Conservation (phyloP, 2,329 filamentous ascomycete genomes). For the Fusarium xylarioides region DNA sequence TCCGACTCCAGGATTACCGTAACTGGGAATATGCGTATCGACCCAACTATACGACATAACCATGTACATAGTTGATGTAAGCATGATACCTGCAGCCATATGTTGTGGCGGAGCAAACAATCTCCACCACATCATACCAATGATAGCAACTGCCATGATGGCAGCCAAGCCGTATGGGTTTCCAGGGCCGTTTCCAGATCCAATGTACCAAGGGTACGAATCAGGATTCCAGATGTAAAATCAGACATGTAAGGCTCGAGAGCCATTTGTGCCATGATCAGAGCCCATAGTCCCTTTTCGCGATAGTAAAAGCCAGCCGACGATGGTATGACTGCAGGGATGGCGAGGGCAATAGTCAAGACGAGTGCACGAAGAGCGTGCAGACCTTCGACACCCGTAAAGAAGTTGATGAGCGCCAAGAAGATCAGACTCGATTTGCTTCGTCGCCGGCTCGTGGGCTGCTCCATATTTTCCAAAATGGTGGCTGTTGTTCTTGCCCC, state of each 20-base stretch:
- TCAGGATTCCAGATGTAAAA: constrained; percentile 21
- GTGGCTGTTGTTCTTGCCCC: background rate
- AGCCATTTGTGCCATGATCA: constrained; percentile 35
- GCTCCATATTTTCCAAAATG: constrained; percentile 3
- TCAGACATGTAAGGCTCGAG: constrained; percentile 34
- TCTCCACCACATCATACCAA: constrained; percentile 35
- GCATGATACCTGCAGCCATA: constrained; percentile 31
- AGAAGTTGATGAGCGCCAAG: constrained; percentile 4
- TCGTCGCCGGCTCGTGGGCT: constrained; percentile 2
- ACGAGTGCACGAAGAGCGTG: constrained; percentile 3
- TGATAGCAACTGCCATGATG: constrained; percentile 26
- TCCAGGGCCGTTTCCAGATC: constrained; percentile 7
- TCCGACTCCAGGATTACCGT: constrained; percentile 22
- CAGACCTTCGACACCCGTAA: constrained; percentile 1
- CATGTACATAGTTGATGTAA: constrained; percentile 32
- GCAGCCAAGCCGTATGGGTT: constrained; percentile 28
- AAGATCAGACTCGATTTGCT: constrained; percentile 8
- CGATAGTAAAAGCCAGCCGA: constrained; percentile 33
- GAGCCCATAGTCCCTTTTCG: constrained; percentile 32
- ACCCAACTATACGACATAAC: constrained; percentile 35
- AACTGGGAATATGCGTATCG: constrained; percentile 26
- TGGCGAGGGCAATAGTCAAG: constrained; percentile 5
- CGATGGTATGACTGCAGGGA: constrained; percentile 2
- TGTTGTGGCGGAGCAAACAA: constrained; percentile 29
- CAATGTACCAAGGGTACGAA: constrained; percentile 22